phyloP scores from a whole-genome alignment of 2,329 filamentous ascomycete species.

The Cercospora nicotianae region DNA sequence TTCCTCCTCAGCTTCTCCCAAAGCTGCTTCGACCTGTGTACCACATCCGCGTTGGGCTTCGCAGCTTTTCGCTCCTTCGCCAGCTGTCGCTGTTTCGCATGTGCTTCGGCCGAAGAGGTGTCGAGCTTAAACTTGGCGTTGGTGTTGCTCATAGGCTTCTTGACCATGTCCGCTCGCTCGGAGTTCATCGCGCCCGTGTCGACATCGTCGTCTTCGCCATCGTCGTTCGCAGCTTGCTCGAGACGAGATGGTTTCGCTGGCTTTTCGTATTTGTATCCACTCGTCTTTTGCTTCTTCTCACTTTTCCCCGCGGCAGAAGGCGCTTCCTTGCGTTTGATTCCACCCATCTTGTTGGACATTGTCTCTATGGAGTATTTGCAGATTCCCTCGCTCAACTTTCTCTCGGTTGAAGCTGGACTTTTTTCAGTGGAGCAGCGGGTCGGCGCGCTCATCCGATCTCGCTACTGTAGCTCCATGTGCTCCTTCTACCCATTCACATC shows the following conservation, averaged over 20 bases:
- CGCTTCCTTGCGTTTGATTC: constrained; percentile 43
- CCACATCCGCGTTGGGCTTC: constrained; percentile 88
- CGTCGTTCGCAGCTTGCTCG: constrained; percentile 34
- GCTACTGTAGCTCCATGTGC: neutral
- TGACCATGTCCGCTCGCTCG: constrained; percentile 17
- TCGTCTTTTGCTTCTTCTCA: constrained; percentile 45
- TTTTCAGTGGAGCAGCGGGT: constrained; percentile 6
- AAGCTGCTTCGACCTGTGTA: constrained; percentile 88
- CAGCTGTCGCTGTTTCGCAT: constrained; percentile 88
- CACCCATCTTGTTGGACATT: constrained; percentile 35
- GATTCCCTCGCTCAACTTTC: neutral
- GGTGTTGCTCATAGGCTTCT: constrained; percentile 16
- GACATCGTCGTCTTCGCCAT: constrained; percentile 26
- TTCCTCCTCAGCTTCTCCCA: constrained; percentile 94
- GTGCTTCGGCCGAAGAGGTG: constrained; percentile 79
- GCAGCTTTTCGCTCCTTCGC: constrained; percentile 85
- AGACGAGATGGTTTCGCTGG: constrained; percentile 33
- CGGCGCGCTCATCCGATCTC: neutral
- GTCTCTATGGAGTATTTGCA: neutral
- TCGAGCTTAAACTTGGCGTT: constrained; percentile 39
- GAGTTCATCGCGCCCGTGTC: constrained; percentile 20
- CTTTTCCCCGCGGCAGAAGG: constrained; percentile 31
- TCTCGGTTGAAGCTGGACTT: neutral
- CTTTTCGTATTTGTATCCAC: constrained; percentile 27
- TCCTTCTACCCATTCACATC: neutral